Conservation (phyloP, 257 asterid genomes). For the Petrea volubilis region DNA sequence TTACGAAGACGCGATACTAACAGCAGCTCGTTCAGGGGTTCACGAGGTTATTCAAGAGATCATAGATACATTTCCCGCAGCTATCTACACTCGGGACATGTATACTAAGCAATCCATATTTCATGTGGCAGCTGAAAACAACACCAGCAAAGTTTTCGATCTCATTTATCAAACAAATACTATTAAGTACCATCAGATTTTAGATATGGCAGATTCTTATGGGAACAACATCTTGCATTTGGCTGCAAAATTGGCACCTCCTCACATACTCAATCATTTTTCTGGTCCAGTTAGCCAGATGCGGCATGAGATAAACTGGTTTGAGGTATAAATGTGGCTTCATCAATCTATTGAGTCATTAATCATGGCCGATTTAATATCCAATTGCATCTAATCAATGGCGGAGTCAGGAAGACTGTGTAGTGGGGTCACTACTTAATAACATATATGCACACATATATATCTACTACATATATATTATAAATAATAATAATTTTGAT, state of each 20-base stretch:
- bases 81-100: not conserved
- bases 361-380: too few species aligned
- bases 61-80: slow-evolving; percentile 7
- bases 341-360: too few species aligned
- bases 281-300: slow-evolving; percentile 29
- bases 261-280: slow-evolving; percentile 17
- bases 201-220: not conserved
- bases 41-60: slow-evolving; percentile 25
- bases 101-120: not conserved
- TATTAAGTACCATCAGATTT: not conserved
- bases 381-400: too few species aligned
- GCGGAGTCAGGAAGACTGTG: too few species aligned
- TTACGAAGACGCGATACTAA: not conserved
- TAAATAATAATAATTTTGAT: too few species aligned
- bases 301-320: slow-evolving; percentile 35
- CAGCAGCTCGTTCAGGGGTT: slow-evolving; percentile 23
- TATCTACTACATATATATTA: too few species aligned
- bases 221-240: slow-evolving; percentile 18
- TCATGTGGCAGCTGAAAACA: slow-evolving; percentile 21
- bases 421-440: too few species aligned
- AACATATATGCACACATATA: too few species aligned
- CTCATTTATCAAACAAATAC: slow-evolving; percentile 6
- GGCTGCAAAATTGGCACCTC: slow-evolving; percentile 22
- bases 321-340: too few species aligned
- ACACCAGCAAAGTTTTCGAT: slow-evolving; percentile 7